Conservation (phyloP, 202 grass and related monocot genomes). For the Cymbopogon flexuosus region DNA sequence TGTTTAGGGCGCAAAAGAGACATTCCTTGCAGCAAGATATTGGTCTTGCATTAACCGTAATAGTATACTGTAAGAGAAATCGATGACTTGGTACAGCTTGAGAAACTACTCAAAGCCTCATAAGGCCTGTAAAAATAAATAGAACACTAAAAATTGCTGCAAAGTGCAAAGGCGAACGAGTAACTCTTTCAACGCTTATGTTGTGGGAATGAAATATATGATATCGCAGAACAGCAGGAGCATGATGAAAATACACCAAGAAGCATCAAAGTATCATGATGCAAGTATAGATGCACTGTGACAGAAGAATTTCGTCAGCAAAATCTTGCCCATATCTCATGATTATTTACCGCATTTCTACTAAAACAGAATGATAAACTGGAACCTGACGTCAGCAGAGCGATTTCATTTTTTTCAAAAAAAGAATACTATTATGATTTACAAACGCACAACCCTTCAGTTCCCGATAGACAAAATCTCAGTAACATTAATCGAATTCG, state of each 20-base stretch:
- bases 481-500: conserved; percentile 57
- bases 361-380: conserved; percentile 12
- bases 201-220: not conserved
- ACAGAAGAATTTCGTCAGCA: not conserved
- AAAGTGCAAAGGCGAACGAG: not conserved
- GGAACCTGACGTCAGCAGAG: not conserved
- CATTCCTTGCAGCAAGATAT: not conserved
- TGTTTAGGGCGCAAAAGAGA: not conserved
- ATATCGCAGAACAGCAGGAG: not conserved
- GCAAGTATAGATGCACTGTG: not conserved
- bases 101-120: not conserved
- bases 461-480: conserved; percentile 19
- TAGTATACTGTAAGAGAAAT: not conserved
- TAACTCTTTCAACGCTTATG: not conserved
- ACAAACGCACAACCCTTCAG: conserved; percentile 12
- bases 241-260: not conserved
- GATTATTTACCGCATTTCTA: conserved; percentile 42
- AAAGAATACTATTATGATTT: conserved; percentile 35
- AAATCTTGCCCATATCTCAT: conserved; percentile 6
- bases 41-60: not conserved
- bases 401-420: not conserved
- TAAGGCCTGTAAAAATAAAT: not conserved
- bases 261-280: not conserved
- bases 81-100: not conserved
- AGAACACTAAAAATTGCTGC: not conserved